A percentile compares a stretch with the other conserved stretches of the same genome.
Evolutionary conservation across 441 rosid genomes (phyloP).

Genomic region (Bocquillonia castaneifolia): DNA sequence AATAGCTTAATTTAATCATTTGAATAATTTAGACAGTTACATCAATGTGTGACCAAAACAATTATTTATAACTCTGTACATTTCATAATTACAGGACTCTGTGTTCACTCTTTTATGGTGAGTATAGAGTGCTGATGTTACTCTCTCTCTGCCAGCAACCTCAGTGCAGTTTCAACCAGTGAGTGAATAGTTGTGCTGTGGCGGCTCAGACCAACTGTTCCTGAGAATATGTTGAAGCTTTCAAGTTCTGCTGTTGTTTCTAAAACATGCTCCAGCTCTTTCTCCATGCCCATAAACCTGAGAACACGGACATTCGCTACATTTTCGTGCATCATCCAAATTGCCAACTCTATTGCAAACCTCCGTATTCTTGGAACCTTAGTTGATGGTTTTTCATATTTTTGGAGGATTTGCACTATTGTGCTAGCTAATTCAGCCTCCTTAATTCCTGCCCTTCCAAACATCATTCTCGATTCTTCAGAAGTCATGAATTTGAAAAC

Average conservation of each 20-base stretch:
- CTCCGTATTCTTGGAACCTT: conserved; percentile 80
- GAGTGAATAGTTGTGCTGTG: conserved; percentile 64
- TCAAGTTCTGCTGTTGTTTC: conserved; percentile 86
- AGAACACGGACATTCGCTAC: conserved; percentile 33
- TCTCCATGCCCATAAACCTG: conserved; percentile 50
- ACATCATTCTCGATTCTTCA: conserved; percentile 42
- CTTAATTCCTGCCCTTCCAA: conserved; percentile 42
- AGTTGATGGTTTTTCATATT: conserved; percentile 48
- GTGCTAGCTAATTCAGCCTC: conserved; percentile 43
- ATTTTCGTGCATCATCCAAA: conserved; percentile 73
- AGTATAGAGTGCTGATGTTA: conserved; percentile 18
- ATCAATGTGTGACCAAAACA: conserved; percentile 8
- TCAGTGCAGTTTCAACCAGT: conserved; percentile 56
- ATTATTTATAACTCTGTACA: conserved; percentile 8
- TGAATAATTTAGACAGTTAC: background rate
- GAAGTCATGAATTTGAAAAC: conserved; percentile 53
- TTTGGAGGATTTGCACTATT: conserved; percentile 48
- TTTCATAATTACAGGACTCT: conserved; percentile 15
- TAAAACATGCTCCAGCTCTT: conserved; percentile 54
- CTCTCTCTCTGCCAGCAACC: conserved; percentile 37
- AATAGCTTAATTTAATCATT: background rate
- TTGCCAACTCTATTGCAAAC: conserved; percentile 69
- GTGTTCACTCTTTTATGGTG: background rate
- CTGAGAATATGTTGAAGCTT: conserved; percentile 82
- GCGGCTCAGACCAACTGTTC: conserved; percentile 71